Evolutionary conservation across 345 rosid genomes (phyloP).

Genomic region (Brassica rapa): DNA sequence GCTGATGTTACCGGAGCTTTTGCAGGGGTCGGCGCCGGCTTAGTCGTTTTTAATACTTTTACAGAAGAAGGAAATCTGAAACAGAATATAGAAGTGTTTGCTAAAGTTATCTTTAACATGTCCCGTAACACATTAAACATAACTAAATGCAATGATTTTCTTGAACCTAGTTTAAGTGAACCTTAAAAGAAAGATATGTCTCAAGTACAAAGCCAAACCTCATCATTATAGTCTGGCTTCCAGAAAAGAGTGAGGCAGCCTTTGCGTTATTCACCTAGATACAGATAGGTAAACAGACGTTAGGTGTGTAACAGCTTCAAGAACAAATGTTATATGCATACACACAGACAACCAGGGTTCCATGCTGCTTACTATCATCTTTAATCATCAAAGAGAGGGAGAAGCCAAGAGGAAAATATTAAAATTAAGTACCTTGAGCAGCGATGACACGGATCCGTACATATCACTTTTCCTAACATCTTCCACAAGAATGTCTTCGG

Average conservation of each 20-base stretch:
- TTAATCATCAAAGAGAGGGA: neutral
- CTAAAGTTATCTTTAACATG: slow-evolving; percentile 13
- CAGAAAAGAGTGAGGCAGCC: slow-evolving; percentile 53
- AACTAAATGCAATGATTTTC: too few species aligned
- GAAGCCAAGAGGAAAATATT: neutral
- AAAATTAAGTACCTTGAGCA: slow-evolving; percentile 66
- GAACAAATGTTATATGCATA: neutral
- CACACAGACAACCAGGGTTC: slow-evolving; percentile 16
- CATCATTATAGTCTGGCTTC: slow-evolving; percentile 56
- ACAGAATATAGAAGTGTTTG: slow-evolving; percentile 17
- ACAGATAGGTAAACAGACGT: slow-evolving; percentile 17
- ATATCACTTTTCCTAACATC: slow-evolving; percentile 95
- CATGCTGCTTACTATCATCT: slow-evolving; percentile 8
- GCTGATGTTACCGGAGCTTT: slow-evolving; percentile 55
- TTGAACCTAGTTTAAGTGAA: neutral
- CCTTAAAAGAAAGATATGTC: slow-evolving; percentile 22
- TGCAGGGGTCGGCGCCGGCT: slow-evolving; percentile 63
- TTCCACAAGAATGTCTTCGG: slow-evolving; percentile 77
- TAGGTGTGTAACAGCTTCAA: neutral
- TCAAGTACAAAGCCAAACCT: slow-evolving; percentile 51
- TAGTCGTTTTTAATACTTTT: slow-evolving; percentile 58
- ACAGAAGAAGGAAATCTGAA: slow-evolving; percentile 73
- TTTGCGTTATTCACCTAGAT: slow-evolving; percentile 79
- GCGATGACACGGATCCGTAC: slow-evolving; percentile 90
- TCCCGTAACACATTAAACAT: neutral